Percentiles rank a stretch among this genome's conserved stretches.
These are phyloP conservation scores for Lachnellula cervina DNA, from an alignment of 2,329 filamentous ascomycete species.

Conservation along the genomic window DNA sequence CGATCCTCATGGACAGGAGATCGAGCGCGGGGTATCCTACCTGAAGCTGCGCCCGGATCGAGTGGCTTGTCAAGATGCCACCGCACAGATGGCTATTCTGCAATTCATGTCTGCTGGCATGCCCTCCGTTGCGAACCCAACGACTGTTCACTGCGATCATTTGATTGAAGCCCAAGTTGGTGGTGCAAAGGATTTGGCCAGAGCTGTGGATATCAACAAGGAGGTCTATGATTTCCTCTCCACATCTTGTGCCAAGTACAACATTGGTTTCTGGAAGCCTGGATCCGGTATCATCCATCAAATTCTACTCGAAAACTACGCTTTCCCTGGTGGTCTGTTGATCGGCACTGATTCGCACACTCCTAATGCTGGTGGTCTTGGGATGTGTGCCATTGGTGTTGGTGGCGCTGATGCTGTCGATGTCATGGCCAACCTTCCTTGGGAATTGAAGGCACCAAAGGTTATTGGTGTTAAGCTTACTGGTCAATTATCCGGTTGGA, in stretches of 20 bases:
- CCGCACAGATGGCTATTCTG: constrained; percentile 98
- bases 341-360: constrained; percentile 99
- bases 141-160: constrained; percentile 97
- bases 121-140: constrained; percentile 88
- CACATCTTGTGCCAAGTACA: constrained; percentile 94
- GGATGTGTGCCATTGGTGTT: constrained; percentile 92
- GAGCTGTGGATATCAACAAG: constrained; percentile 93
- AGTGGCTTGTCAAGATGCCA: constrained; percentile 98
- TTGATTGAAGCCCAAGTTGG: constrained; percentile 97
- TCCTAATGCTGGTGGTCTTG: constrained; percentile 92
- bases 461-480: constrained; percentile 95
- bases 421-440: constrained; percentile 94
- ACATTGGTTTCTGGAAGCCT: constrained; percentile 99
- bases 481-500: constrained; percentile 85
- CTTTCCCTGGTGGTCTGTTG: constrained; percentile 95
- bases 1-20: constrained; percentile 92
- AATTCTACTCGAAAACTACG: constrained; percentile 97
- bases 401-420: constrained; percentile 98
- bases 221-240: constrained; percentile 98
- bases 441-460: constrained; percentile 98
- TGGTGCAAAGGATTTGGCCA: constrained; percentile 86
- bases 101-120: constrained; percentile 99
- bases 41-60: constrained; percentile 95
- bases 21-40: constrained; percentile 92
- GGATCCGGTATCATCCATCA: constrained; percentile 99